Evolutionary conservation across 2,329 filamentous ascomycete species (phyloP), one percentile per base, ranked within the genome.

Genomic region (Claviceps arundinis): DNA sequence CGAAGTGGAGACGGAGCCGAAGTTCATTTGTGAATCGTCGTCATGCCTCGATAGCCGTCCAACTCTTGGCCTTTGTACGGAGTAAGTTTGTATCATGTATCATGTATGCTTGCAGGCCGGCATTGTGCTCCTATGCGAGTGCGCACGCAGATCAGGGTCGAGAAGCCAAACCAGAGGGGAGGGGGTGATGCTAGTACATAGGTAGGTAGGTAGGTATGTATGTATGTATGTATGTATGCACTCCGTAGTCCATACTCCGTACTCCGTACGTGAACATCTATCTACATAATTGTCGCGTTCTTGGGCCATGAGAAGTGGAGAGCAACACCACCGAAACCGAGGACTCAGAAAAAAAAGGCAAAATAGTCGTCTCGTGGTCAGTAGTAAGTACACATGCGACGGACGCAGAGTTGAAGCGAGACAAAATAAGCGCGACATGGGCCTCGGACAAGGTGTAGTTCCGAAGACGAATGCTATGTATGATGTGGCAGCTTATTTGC

Each of bases 351-450:
- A 17, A 48, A 38, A 30, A 52, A 19, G 42, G 34, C 14, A 42
- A 54, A 38, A 44, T 40, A 17, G 42, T 41, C 30, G 45, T 46
- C 50, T 47, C 22, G 2, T 22, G 22, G 22, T 22, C 22, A 22
- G 22, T 22, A 19, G 30, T 52, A 51, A 1, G 13, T 40, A 16
- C 37, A 14, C n/a, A 44, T 52, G 52, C 52, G 52, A 54, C 52
- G 52, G 52, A 54, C 52, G 52, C 52, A 54, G 52, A 50, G 41
- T 51, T 37, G 37, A 47, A 54, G 52, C 52, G 52, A 54, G 52
- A 54, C 52, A 34, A 34, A 34, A 54, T 34, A 51, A 51, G 52
- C 47, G 49, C 24, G 52, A 46, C 52, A 52, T 48, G 52, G 52
- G 50, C 41, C 37, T 47, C 52, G 50, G 52, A 37, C 41, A 54